Base-by-base conservation (phyloP, 176 grass and related monocot genomes). In the Carex scoparia region DNA sequence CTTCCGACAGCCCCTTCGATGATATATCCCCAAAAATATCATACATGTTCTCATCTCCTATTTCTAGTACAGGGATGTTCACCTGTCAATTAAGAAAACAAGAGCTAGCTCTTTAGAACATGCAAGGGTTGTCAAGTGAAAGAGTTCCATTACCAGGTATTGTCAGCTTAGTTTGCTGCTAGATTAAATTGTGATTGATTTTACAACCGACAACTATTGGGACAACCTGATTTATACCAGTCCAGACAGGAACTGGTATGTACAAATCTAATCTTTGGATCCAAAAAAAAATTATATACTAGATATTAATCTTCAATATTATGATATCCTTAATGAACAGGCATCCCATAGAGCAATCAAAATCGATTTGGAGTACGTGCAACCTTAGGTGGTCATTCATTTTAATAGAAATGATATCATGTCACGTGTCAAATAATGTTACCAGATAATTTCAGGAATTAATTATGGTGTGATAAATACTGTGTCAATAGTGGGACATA, bases 11-110 rank as follows among this genome's bases (percentile, higher is more conserved):
- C 53, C 91, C 91, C n/a, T 90, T 72, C 0, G 79, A 92, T 74
- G 80, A 67, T 60, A 94, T 84, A 61, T 89, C 94, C 64, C 87
- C 86, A 84, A 89, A 89, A 32, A 89, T 69, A 59, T 92, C 89
- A 65, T 82, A 88, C 37, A 88, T 61, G 88, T 86, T 87, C 59
- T 89, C 84, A 71, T 86, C 84, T 51, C 81, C 86, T 48, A 94
- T 79, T 69, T 97, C 94, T 77, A 83, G n/a, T 73, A 87, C 75
- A 68, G 79, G 86, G 80, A 85, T 87, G 87, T 72, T 79, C 75
- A 79, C 57, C 67, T 87, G 66, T n/a, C 7, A 28, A 31, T 30
- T 64, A 18, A 79, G 60, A 67, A 71, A 85, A 11, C 62, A 74
- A 58, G 66, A 70, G 35, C 35, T 10, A 1, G 23, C 33, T 35